Conservation (phyloP, 768 basidiomycete genomes). For the Lentinula guzmanii region DNA sequence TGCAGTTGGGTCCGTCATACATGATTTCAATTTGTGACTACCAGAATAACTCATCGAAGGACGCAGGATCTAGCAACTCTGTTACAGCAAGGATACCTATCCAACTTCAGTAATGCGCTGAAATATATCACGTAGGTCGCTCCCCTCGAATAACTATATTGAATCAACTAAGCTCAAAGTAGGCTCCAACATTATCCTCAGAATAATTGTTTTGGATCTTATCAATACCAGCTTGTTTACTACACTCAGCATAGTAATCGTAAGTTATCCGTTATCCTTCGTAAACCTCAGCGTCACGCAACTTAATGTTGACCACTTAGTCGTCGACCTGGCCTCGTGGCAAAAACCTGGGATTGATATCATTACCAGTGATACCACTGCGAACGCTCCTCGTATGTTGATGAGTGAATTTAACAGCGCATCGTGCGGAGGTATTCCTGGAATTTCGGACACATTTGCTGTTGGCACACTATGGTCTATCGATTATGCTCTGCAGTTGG, state of each 20-base stretch:
- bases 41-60: not conserved
- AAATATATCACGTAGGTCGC: slow-evolving; percentile 43
- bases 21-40: not conserved
- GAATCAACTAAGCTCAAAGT: not conserved
- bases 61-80: slow-evolving; percentile 36
- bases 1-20: slow-evolving; percentile 39
- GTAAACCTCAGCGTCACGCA: not conserved
- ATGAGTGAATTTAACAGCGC: slow-evolving; percentile 53
- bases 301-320: slow-evolving; percentile 14
- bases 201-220: slow-evolving; percentile 33
- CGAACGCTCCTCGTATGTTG: slow-evolving; percentile 28
- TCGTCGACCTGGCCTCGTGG: slow-evolving; percentile 38
- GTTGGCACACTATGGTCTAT: slow-evolving; percentile 45
- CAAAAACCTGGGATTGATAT: slow-evolving; percentile 34
- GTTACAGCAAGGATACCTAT: slow-evolving; percentile 34
- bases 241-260: slow-evolving; percentile 42
- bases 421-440: slow-evolving; percentile 40
- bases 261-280: slow-evolving; percentile 17
- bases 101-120: slow-evolving; percentile 27
- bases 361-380: slow-evolving; percentile 23
- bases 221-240: slow-evolving; percentile 31
- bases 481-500: slow-evolving; percentile 49
- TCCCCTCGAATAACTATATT: not conserved
- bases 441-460: slow-evolving; percentile 44
- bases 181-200: slow-evolving; percentile 51